Evolutionary conservation across 108 stramenopile species (phyloP).

Genomic region (Skeletonema potamos): DNA sequence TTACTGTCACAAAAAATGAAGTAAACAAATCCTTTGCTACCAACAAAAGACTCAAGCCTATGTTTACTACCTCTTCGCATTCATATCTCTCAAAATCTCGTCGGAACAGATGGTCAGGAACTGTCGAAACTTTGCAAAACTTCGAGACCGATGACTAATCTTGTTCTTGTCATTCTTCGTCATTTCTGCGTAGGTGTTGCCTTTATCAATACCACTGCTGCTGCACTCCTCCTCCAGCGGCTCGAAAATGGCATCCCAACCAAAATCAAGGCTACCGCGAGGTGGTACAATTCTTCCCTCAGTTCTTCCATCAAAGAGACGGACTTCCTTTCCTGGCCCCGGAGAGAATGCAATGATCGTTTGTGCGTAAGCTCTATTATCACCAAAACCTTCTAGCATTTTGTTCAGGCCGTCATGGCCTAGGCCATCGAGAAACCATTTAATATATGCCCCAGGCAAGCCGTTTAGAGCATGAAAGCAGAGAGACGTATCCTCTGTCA

Average conservation of each 20-base stretch:
- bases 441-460: conserved; percentile 94
- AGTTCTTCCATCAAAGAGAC: conserved; percentile 64
- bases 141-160: conserved; percentile 78
- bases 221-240: conserved; percentile 57
- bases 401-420: conserved; percentile 88
- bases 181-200: conserved; percentile 91
- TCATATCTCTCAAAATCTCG: conserved; percentile 3
- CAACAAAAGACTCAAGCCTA: neutral
- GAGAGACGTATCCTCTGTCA: conserved; percentile 90
- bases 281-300: conserved; percentile 77
- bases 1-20: neutral
- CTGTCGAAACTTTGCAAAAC: conserved; percentile 28
- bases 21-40: neutral
- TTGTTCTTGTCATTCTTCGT: conserved; percentile 79
- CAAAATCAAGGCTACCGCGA: conserved; percentile 79
- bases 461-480: conserved; percentile 88
- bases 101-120: conserved; percentile 6
- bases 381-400: conserved; percentile 71
- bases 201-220: neutral
- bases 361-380: conserved; percentile 88
- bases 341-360: conserved; percentile 85
- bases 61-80: neutral
- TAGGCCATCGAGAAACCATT: conserved; percentile 90
- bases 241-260: conserved; percentile 94
- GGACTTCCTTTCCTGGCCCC: conserved; percentile 72